These are phyloP conservation scores for Diaporthe sp. DNA, from an alignment of 2,329 filamentous ascomycete species.

Conservation along the genomic window DNA sequence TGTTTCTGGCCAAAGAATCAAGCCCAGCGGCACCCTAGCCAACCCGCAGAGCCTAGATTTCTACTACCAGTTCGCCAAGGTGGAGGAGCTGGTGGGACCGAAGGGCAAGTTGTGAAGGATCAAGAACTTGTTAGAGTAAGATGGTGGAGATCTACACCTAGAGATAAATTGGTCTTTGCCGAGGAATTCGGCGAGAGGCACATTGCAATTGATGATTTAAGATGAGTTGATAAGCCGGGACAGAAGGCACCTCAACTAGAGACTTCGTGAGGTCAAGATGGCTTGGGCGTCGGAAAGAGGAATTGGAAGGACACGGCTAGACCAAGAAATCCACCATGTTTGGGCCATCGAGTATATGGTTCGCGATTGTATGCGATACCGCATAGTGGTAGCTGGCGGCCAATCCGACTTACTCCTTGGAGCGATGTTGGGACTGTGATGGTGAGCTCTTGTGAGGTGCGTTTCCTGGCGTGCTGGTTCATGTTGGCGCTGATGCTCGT, in stretches of 20 bases:
- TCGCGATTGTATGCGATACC: too few species aligned
- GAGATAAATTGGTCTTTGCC: not conserved
- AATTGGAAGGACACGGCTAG: not conserved
- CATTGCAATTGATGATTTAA: not conserved
- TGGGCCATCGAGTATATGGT: not conserved
- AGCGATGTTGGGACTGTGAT: too few species aligned
- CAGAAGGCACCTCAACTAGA: not conserved
- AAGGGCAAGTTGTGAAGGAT: conserved; percentile 64
- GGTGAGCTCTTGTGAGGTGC: not conserved
- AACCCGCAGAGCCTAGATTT: conserved; percentile 83
- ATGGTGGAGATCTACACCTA: not conserved
- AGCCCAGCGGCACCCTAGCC: conserved; percentile 80
- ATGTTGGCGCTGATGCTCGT: not conserved
- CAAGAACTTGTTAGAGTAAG: not conserved
- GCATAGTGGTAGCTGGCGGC: not conserved
- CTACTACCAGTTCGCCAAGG: conserved; percentile 83
- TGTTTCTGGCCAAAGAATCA: conserved; percentile 80
- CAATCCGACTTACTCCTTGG: not conserved
- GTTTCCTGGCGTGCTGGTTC: not conserved
- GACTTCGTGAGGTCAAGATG: not conserved
- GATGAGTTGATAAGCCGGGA: not conserved
- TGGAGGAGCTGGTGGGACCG: conserved; percentile 69
- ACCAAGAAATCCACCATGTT: not conserved
- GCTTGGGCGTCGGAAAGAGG: not conserved
- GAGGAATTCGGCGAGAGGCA: not conserved